Evolutionary conservation across 306 rosid genomes (phyloP), one percentile per base, ranked within the genome.

Genomic region (Trifolium dubium): DNA sequence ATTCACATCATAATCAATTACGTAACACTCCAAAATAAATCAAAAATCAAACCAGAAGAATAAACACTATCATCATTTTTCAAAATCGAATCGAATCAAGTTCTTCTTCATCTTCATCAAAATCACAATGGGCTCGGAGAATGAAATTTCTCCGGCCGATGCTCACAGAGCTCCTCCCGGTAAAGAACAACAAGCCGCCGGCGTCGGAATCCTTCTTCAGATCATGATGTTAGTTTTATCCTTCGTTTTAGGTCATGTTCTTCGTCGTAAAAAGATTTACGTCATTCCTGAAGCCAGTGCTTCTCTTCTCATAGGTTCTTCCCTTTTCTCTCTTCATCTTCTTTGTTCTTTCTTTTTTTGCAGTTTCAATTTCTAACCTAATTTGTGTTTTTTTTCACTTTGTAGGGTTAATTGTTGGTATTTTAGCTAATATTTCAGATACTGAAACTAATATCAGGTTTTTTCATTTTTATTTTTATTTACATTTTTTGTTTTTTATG

Each of bases 181-280:
- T 43, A 88, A 92, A 85, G 99, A 92, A 41, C 99, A 94, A 74
- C 99, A 94, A 78, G 99, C 99, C 29, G 99, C 99, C 76, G 99
- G 99, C 32, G 95, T 94, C 35, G 99, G 99, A 78, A 92, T 94
- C 68, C 99, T 94, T 64, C 97, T 94, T 28, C 99, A 94, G 93
- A 94, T 94, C 90, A 94, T 94, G 99, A 94, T 94, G 99, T 83
- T 94, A 28, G 99, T 94, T 17, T 72, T 94, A 66, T 92, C 99
- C 47, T 94, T 94, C 86, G 98, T 94, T 68, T 92, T 94, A 12
- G 99, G 99, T 31, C 99, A 94, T 64, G 96, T 94, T 58, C 99
- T 94, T 44, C 98, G 99, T 62, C 99, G 98, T 51, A 93, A 92
- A 76, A 92, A 85, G 78, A 70, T 94, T 80, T 92, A 92, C 67